These are phyloP conservation scores for Phialophora tarda DNA, from an alignment of 2,329 filamentous ascomycete species.

Conservation along the genomic window DNA sequence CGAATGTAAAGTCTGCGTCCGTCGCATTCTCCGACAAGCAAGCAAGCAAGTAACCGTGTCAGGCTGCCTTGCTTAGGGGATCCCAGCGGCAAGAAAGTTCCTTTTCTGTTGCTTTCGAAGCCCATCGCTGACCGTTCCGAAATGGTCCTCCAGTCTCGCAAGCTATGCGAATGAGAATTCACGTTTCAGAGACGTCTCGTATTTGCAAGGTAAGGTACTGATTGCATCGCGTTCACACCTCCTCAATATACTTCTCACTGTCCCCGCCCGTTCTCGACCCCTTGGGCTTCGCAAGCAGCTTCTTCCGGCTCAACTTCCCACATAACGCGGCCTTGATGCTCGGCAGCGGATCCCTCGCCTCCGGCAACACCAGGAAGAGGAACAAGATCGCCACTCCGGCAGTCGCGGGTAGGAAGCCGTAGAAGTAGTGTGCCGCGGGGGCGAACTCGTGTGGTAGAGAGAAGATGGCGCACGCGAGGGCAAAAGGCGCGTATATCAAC, in stretches of 20 bases:
- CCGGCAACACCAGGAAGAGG: constrained; percentile 32
- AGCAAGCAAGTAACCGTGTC: too few species aligned
- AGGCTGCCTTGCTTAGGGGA: not conserved
- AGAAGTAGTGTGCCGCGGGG: constrained; percentile 34
- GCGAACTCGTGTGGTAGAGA: constrained; percentile 34
- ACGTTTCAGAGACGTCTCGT: not conserved
- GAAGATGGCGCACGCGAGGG: constrained; percentile 35
- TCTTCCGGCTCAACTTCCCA: constrained; percentile 31
- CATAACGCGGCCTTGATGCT: constrained; percentile 30
- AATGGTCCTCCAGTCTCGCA: not conserved
- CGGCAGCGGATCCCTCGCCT: constrained; percentile 34
- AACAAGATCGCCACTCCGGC: constrained; percentile 33
- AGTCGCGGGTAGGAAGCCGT: constrained; percentile 34
- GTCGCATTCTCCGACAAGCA: not conserved
- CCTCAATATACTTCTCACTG: constrained; percentile 30
- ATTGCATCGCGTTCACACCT: constrained; percentile 20
- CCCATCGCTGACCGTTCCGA: not conserved
- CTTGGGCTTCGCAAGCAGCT: constrained; percentile 31
- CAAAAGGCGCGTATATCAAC: constrained; percentile 35
- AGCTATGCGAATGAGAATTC: not conserved
- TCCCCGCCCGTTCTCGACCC: not conserved
- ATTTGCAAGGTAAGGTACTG: not conserved
- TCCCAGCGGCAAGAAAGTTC: not conserved
- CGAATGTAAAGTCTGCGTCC: not conserved
- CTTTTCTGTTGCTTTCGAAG: not conserved